Evolutionary conservation across 2,329 filamentous ascomycete species (phyloP).

Genomic region (Trichophyton rubrum): DNA sequence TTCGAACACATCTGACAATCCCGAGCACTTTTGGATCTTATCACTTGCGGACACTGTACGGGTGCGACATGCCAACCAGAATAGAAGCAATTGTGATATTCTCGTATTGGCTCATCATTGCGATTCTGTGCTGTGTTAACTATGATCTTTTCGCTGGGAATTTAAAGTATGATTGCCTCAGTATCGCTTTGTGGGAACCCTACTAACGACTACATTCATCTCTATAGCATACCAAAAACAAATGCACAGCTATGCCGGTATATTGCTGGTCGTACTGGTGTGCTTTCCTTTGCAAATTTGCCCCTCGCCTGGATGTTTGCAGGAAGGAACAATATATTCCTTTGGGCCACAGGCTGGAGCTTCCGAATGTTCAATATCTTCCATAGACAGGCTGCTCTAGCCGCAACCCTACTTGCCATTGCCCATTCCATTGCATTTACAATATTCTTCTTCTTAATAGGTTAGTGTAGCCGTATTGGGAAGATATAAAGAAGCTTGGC

Average conservation of each 20-base stretch:
- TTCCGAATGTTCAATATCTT: slow-evolving; percentile 56
- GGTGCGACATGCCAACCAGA: slow-evolving; percentile 37
- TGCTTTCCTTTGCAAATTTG: slow-evolving; percentile 52
- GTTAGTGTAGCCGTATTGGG: not conserved
- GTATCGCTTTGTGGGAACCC: not conserved
- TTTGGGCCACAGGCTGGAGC: slow-evolving; percentile 58
- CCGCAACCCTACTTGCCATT: slow-evolving; percentile 50
- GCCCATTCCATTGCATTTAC: slow-evolving; percentile 52
- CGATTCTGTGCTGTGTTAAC: slow-evolving; percentile 31
- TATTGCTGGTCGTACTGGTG: slow-evolving; percentile 50
- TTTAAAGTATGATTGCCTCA: slow-evolving; percentile 30
- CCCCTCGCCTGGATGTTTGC: slow-evolving; percentile 55
- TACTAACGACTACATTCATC: not conserved
- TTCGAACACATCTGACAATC: slow-evolving; percentile 6
- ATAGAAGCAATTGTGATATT: slow-evolving; percentile 35
- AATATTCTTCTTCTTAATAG: slow-evolving; percentile 16
- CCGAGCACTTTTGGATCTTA: slow-evolving; percentile 14
- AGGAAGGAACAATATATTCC: slow-evolving; percentile 52
- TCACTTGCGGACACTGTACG: slow-evolving; percentile 30
- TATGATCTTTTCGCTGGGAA: slow-evolving; percentile 37
- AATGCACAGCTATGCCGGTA: slow-evolving; percentile 40
- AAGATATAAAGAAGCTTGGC: not conserved
- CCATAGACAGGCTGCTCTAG: slow-evolving; percentile 53
- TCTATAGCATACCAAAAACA: slow-evolving; percentile 7
- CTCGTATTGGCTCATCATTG: slow-evolving; percentile 35